Conservation (phyloP, 345 rosid genomes). For the Populus ilicifolia region DNA sequence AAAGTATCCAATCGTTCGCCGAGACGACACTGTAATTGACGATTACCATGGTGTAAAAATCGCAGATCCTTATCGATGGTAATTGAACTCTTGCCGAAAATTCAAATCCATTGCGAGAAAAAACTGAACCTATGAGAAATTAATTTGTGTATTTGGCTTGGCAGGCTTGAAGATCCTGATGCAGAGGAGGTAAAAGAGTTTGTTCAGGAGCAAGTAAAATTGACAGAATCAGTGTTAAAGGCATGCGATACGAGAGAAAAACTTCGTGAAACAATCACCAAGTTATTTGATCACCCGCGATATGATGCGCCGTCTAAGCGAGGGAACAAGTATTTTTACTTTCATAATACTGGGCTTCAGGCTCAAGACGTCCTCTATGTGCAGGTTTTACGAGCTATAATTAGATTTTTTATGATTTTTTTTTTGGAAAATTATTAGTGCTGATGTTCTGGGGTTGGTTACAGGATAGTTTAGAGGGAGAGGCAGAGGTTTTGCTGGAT, state of each 20-base stretch:
- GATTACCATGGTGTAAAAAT: constrained; percentile 70
- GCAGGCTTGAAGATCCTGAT: constrained; percentile 92
- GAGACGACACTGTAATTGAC: constrained; percentile 72
- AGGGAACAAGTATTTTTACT: constrained; percentile 70
- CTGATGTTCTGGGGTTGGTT: not conserved
- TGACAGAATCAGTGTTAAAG: constrained; percentile 58
- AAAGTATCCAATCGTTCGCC: constrained; percentile 56
- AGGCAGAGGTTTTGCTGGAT: constrained; percentile 76
- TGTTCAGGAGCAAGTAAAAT: constrained; percentile 60
- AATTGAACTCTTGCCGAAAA: constrained; percentile 1
- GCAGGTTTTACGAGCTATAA: constrained; percentile 40
- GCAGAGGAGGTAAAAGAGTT: constrained; percentile 72
- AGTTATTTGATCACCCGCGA: constrained; percentile 75
- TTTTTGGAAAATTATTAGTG: not conserved
- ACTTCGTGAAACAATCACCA: constrained; percentile 58
- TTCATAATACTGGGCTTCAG: constrained; percentile 86
- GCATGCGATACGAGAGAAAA: constrained; percentile 54
- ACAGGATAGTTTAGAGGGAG: constrained; percentile 71
- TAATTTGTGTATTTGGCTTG: not conserved
- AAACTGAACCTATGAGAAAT: not conserved
- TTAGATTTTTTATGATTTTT: not conserved
- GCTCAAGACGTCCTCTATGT: constrained; percentile 70
- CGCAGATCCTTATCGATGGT: constrained; percentile 91
- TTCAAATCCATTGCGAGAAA: not conserved
- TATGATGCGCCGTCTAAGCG: constrained; percentile 61